Percentiles rank a stretch among this genome's conserved stretches.
Evolutionary conservation across 1,284 basidiomycete species (phyloP).

Genomic region (Coniferiporia sulphurascens): DNA sequence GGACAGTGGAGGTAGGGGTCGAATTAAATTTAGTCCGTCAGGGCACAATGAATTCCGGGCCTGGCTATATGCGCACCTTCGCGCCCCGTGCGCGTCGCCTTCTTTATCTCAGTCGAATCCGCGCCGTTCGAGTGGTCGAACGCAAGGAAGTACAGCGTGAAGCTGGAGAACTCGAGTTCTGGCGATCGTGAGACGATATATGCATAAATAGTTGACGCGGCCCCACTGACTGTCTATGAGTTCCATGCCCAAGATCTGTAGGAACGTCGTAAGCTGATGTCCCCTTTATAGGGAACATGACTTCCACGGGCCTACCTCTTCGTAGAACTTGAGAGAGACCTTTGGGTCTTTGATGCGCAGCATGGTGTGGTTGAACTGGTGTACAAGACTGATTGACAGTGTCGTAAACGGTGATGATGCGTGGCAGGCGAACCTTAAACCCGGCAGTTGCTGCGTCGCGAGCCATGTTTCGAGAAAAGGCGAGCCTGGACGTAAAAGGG

Average conservation of each 20-base stretch:
- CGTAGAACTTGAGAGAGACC: conserved; percentile 71
- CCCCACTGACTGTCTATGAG: conserved; percentile 51
- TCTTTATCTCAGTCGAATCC: conserved; percentile 46
- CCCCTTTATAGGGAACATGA: conserved; percentile 1
- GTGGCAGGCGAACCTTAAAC: conserved; percentile 43
- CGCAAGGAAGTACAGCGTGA: conserved; percentile 80
- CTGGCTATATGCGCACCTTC: conserved; percentile 46
- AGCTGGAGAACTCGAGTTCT: conserved; percentile 53
- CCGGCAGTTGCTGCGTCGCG: conserved; percentile 59
- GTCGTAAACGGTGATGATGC: no score
- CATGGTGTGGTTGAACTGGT: conserved; percentile 87
- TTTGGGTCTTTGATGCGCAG: conserved; percentile 87
- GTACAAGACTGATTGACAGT: background rate
- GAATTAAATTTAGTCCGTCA: background rate
- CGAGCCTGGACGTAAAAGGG: background rate
- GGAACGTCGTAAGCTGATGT: conserved; percentile 16
- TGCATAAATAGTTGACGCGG: conserved; percentile 4
- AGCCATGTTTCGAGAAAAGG: conserved; percentile 43
- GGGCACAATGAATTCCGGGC: background rate
- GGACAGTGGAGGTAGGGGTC: background rate
- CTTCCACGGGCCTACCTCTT: conserved; percentile 40
- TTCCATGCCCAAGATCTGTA: conserved; percentile 81
- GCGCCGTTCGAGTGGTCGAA: conserved; percentile 56
- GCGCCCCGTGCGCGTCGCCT: conserved; percentile 44
- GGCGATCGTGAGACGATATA: conserved; percentile 14